Evolutionary conservation across 495 filamentous ascomycete genomes (phyloP).

Genomic region (Lasiosphaeria ovina): DNA sequence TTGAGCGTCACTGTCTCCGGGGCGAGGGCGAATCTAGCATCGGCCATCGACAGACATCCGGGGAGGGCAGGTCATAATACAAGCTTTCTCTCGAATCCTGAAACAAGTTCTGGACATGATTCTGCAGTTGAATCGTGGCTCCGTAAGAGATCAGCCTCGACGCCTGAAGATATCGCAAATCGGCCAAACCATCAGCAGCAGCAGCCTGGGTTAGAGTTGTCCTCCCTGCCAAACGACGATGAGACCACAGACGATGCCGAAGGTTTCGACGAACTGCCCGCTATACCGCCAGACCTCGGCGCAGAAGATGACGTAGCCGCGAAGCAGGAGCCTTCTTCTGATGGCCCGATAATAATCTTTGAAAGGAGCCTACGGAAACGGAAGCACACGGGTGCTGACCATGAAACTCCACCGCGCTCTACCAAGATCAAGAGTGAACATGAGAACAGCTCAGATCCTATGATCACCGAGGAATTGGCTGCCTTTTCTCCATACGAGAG

Average conservation of each 20-base stretch:
- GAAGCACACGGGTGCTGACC: conserved; percentile 27
- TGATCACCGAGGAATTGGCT: conserved; percentile 31
- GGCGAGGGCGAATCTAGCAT: not conserved
- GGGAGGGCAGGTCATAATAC: not conserved
- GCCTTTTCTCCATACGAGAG: conserved; percentile 50
- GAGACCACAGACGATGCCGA: conserved; percentile 4
- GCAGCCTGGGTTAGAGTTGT: not conserved
- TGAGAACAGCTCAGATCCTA: conserved; percentile 34
- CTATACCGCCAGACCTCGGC: conserved; percentile 13
- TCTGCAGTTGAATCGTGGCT: not conserved
- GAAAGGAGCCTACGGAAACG: conserved; percentile 45
- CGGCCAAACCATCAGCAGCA: not conserved
- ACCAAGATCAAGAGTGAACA: conserved; percentile 35
- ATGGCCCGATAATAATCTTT: conserved; percentile 42
- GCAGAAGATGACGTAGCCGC: conserved; percentile 20
- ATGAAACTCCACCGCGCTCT: conserved; percentile 6
- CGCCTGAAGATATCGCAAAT: not conserved
- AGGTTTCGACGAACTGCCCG: conserved; percentile 26
- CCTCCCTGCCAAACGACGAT: not conserved
- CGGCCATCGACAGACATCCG: not conserved
- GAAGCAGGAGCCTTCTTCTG: conserved; percentile 46
- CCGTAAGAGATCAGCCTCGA: conserved; percentile 5
- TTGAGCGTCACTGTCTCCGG: not conserved
- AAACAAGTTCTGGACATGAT: not conserved
- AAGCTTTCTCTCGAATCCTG: conserved; percentile 19